Evolutionary conservation across 768 basidiomycete species (phyloP).

Genomic region (Mycena amicta): DNA sequence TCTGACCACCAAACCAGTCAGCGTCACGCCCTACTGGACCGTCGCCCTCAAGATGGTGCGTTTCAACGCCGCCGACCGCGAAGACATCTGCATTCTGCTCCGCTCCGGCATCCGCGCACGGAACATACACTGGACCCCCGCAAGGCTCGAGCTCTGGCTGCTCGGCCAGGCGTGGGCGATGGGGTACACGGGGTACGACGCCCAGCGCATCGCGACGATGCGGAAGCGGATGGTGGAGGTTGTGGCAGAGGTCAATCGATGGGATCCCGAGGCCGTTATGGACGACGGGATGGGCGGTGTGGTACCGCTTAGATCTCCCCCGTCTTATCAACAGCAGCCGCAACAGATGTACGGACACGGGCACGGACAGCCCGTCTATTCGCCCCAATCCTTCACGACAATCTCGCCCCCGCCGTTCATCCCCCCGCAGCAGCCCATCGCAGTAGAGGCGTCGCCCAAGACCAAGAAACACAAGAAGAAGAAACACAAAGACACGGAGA

Average conservation of each 20-base stretch:
- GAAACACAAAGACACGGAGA: background rate
- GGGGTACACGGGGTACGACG: slow-evolving; percentile 56
- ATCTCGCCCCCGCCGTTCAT: slow-evolving; percentile 2
- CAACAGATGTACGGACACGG: no score
- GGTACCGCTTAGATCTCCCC: background rate
- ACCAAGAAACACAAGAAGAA: slow-evolving; percentile 8
- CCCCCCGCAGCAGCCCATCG: slow-evolving; percentile 4
- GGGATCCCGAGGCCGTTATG: slow-evolving; percentile 18
- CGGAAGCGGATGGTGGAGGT: slow-evolving; percentile 58
- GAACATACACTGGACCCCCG: slow-evolving; percentile 55
- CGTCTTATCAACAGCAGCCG: background rate
- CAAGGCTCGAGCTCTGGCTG: slow-evolving; percentile 60
- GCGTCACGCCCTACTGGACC: slow-evolving; percentile 72
- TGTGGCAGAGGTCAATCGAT: slow-evolving; percentile 32
- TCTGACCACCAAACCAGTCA: slow-evolving; percentile 40
- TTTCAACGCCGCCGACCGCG: slow-evolving; percentile 62
- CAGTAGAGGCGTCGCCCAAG: background rate
- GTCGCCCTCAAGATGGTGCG: slow-evolving; percentile 74
- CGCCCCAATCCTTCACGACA: slow-evolving; percentile 2
- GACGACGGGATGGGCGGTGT: slow-evolving; percentile 17
- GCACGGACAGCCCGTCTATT: slow-evolving; percentile 5
- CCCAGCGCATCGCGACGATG: slow-evolving; percentile 46
- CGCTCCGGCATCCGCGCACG: slow-evolving; percentile 58
- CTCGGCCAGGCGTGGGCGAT: slow-evolving; percentile 61
- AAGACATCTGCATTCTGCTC: slow-evolving; percentile 69